Evolutionary conservation across 192 early-diverging fungal species (phyloP).

Genomic region (Haplosporangium gracile): DNA sequence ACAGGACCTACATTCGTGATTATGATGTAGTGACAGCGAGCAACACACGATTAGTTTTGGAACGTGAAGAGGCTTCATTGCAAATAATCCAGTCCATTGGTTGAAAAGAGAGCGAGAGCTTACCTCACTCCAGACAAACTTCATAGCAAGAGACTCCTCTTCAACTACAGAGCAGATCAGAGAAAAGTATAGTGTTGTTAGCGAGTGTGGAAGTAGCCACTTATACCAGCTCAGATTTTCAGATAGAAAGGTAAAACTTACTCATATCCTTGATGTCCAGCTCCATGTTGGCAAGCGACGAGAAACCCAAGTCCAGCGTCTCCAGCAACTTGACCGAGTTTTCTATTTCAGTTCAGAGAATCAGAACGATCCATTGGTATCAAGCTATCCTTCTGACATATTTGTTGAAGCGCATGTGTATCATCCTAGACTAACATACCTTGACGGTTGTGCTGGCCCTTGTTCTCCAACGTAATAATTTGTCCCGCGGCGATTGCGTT

Average conservation of each 20-base stretch:
- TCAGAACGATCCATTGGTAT: not conserved
- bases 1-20: constrained; percentile 57
- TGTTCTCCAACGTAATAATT: constrained; percentile 66
- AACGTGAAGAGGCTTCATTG: no score
- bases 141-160: constrained; percentile 65
- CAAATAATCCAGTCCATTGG: not conserved
- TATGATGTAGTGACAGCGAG: no score
- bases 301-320: constrained; percentile 36
- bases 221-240: not conserved
- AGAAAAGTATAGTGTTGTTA: not conserved
- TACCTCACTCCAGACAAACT: constrained; percentile 72
- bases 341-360: constrained; percentile 9
- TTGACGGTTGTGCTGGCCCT: constrained; percentile 42
- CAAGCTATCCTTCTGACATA: not conserved
- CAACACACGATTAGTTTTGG: no score
- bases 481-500: constrained; percentile 71
- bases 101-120: not conserved
- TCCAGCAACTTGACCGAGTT: constrained; percentile 28
- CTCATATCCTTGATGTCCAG: constrained; percentile 55
- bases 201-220: not conserved
- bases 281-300: constrained; percentile 48
- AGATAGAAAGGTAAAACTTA: constrained; percentile 9
- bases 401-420: not conserved
- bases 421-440: constrained; percentile 1
- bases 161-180: constrained; percentile 41